phyloP scores from a whole-genome alignment of 441 rosid species.

The Euphorbia celastroides region DNA sequence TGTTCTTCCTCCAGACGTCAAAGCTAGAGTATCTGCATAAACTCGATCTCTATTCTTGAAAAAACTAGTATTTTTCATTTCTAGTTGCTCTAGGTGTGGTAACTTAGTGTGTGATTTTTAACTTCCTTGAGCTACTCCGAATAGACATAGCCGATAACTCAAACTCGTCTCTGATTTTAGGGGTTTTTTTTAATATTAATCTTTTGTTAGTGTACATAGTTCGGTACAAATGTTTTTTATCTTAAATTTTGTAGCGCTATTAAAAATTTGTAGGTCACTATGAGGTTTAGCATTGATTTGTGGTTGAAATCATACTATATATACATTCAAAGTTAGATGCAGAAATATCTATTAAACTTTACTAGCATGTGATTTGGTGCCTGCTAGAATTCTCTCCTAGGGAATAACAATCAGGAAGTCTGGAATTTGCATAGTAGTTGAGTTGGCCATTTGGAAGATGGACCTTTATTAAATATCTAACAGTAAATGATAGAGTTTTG shows the following conservation, averaged over 20 bases:
- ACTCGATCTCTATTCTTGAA: neutral
- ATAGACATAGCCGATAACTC: too few species aligned
- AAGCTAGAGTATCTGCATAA: neutral
- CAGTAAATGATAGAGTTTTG: neutral
- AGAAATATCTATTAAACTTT: neutral
- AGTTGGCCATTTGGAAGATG: too few species aligned
- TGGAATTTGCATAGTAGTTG: too few species aligned
- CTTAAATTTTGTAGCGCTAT: neutral
- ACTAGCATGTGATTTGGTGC: neutral
- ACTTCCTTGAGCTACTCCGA: neutral
- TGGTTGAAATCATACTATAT: neutral
- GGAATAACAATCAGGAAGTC: neutral
- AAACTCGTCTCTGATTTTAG: too few species aligned
- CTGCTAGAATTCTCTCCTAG: neutral
- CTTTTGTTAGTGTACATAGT: neutral
- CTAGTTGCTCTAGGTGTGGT: neutral
- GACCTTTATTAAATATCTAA: neutral
- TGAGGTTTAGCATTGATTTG: neutral
- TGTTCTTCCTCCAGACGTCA: neutral
- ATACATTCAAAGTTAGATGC: neutral
- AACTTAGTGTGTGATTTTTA: neutral
- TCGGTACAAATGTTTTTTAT: neutral
- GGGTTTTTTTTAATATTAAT: too few species aligned
- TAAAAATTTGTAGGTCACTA: neutral
- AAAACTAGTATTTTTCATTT: neutral